phyloP scores from a whole-genome alignment of 805 yeast species.

The Kodamaea kaohsiungensis region DNA sequence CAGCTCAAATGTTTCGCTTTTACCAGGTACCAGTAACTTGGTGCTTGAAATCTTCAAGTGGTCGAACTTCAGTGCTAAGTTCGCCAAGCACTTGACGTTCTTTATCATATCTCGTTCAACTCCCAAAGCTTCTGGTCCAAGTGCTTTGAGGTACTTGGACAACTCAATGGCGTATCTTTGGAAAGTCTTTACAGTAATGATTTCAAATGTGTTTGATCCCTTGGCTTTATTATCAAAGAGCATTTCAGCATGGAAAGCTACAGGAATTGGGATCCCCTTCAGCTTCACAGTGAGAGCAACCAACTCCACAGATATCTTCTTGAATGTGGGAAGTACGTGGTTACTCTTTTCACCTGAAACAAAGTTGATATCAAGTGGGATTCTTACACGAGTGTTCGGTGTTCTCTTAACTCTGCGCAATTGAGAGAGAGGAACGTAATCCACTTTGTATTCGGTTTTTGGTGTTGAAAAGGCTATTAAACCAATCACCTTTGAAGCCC shows the following conservation, averaged over 20 bases:
- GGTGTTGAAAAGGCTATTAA: constrained; percentile 36
- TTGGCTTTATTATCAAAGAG: constrained; percentile 31
- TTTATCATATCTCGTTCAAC: constrained; percentile 27
- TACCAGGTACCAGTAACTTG: constrained; percentile 14
- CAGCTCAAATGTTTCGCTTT: neutral
- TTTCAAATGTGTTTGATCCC: constrained; percentile 31
- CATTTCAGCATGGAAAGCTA: constrained; percentile 37
- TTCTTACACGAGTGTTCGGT: constrained; percentile 19
- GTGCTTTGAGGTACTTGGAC: constrained; percentile 22
- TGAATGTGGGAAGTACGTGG: constrained; percentile 25
- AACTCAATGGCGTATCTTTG: constrained; percentile 33
- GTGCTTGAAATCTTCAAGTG: constrained; percentile 23
- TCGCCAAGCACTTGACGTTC: constrained; percentile 35
- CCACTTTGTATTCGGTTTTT: constrained; percentile 25
- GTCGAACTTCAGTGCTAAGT: constrained; percentile 29
- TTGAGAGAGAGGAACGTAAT: constrained; percentile 20
- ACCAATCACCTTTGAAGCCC: constrained; percentile 33
- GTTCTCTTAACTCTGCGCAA: constrained; percentile 12
- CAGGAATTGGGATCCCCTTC: constrained; percentile 33
- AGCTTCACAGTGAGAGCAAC: constrained; percentile 33
- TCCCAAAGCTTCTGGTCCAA: constrained; percentile 24
- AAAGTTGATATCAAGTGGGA: constrained; percentile 34
- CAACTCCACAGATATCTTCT: constrained; percentile 30
- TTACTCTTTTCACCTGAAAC: constrained; percentile 21
- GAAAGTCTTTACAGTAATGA: constrained; percentile 32